phyloP scores from a whole-genome alignment of 2,329 filamentous ascomycete species.

The Fusarium graminum region DNA sequence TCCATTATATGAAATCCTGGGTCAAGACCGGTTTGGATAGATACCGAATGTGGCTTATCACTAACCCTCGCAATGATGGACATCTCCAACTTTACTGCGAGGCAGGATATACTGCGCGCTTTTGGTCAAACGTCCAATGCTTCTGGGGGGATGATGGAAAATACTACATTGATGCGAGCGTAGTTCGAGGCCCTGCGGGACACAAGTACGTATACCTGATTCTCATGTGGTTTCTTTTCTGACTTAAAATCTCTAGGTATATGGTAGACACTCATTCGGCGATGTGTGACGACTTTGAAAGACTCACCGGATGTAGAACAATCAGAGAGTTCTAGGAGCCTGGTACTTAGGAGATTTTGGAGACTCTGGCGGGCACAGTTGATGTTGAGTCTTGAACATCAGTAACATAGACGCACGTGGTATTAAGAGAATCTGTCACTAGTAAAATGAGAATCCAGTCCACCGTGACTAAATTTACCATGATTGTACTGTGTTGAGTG shows the following conservation, averaged over 20 bases:
- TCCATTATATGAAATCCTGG: background rate
- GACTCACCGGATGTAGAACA: background rate
- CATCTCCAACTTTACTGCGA: constrained; percentile 10
- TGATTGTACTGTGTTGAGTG: no score
- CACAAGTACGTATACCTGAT: background rate
- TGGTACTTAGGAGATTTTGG: no score
- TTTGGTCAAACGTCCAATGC: background rate
- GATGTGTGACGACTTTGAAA: background rate
- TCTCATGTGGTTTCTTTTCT: background rate
- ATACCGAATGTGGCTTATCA: constrained; percentile 15
- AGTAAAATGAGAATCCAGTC: no score
- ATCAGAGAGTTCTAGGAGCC: constrained; percentile 4
- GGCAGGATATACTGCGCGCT: background rate
- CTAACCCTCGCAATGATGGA: background rate
- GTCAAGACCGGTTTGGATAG: background rate
- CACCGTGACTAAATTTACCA: no score
- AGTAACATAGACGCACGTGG: no score
- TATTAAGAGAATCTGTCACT: no score
- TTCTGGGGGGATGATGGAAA: constrained; percentile 4
- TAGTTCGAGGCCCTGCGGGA: constrained; percentile 2
- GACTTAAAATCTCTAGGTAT: background rate
- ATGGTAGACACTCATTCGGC: background rate
- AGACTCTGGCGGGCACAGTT: no score
- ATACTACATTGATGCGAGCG: constrained; percentile 13
- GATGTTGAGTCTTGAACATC: background rate